Conservation (phyloP, 805 yeast genomes). For the Pichia nakasei region DNA sequence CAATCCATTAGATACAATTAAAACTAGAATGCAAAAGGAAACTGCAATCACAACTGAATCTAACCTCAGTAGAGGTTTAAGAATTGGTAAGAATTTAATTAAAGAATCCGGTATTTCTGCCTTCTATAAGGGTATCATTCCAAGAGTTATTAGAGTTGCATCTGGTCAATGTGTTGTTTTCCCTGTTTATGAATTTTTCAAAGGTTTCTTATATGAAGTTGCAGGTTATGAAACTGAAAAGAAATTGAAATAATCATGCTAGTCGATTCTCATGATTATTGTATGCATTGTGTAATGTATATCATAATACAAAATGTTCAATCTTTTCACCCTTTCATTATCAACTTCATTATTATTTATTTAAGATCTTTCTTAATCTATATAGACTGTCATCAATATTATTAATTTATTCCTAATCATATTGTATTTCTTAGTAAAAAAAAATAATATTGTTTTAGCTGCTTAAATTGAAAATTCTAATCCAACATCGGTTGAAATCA, state of each 20-base stretch:
- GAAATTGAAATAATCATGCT: slow-evolving; percentile 13
- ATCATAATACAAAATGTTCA: not conserved
- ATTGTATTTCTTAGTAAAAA: no score
- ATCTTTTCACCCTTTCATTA: not conserved
- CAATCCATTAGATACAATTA: slow-evolving; percentile 95
- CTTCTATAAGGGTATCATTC: slow-evolving; percentile 94
- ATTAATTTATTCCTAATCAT: no score
- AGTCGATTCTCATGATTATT: not conserved
- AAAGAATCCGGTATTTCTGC: slow-evolving; percentile 86
- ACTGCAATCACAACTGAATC: slow-evolving; percentile 53
- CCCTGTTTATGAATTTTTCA: slow-evolving; percentile 89
- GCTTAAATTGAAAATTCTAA: no score
- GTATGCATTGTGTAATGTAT: not conserved
- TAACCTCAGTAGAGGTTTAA: slow-evolving; percentile 66
- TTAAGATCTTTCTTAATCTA: no score
- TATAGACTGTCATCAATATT: no score
- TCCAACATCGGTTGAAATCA: no score
- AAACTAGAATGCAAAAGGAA: slow-evolving; percentile 93
- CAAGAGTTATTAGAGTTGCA: slow-evolving; percentile 98
- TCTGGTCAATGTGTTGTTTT: slow-evolving; percentile 99
- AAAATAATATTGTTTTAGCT: no score
- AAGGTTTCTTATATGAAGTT: slow-evolving; percentile 46
- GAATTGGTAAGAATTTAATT: slow-evolving; percentile 73
- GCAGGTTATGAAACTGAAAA: slow-evolving; percentile 16
- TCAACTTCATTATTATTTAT: no score